These are phyloP conservation scores for Lodderomyces jiufengensis DNA, from an alignment of 1,139 yeast species.

Conservation along the genomic window DNA sequence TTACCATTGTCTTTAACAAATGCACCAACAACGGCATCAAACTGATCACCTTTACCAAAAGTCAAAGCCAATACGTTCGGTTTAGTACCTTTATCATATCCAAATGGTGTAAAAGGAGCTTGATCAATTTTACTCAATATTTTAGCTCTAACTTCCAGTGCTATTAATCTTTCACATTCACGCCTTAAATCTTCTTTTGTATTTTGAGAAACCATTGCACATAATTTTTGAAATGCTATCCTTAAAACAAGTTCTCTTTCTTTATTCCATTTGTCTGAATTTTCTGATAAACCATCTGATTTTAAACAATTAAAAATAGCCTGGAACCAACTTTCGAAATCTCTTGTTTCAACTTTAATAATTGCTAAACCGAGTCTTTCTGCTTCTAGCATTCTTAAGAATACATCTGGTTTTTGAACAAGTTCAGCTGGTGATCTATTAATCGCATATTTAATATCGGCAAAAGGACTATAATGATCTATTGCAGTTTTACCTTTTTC, in stretches of 20 bases:
- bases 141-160: slow-evolving; percentile 63
- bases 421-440: slow-evolving; percentile 76
- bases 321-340: slow-evolving; percentile 42
- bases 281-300: slow-evolving; percentile 80
- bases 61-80: slow-evolving; percentile 83
- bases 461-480: slow-evolving; percentile 76
- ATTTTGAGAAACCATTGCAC: slow-evolving; percentile 66
- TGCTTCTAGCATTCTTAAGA: slow-evolving; percentile 88
- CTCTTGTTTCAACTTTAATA: slow-evolving; percentile 44
- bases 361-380: slow-evolving; percentile 61
- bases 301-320: slow-evolving; percentile 57
- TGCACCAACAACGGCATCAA: slow-evolving; percentile 84
- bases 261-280: slow-evolving; percentile 78
- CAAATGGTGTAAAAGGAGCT: slow-evolving; percentile 86
- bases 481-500: slow-evolving; percentile 85
- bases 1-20: slow-evolving; percentile 79
- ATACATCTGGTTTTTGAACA: slow-evolving; percentile 70
- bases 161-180: slow-evolving; percentile 70
- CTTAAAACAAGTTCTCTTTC: slow-evolving; percentile 67
- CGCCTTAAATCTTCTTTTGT: slow-evolving; percentile 82
- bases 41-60: slow-evolving; percentile 80
- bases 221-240: slow-evolving; percentile 63
- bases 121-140: slow-evolving; percentile 78
- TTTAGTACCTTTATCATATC: slow-evolving; percentile 72
- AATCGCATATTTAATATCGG: slow-evolving; percentile 87